phyloP scores from a whole-genome alignment of 257 asterid species.

The Coffea canephora region DNA sequence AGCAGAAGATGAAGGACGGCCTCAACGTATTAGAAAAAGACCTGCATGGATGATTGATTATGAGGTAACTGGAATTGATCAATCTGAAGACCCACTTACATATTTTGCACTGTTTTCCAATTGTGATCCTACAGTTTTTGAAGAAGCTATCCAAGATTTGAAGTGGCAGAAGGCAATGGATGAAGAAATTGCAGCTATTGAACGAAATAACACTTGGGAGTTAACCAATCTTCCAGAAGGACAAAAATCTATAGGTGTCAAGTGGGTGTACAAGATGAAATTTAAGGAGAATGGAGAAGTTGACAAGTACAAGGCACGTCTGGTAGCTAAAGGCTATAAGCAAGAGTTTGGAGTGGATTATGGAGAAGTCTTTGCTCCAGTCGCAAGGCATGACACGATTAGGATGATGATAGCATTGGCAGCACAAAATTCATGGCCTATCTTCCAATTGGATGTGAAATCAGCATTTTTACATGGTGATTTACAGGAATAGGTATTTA shows the following conservation, averaged over 20 bases:
- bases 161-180: not conserved
- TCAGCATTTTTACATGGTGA: slow-evolving; percentile 5
- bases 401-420: not conserved
- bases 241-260: not conserved
- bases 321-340: not conserved
- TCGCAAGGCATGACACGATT: not conserved
- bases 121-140: not conserved
- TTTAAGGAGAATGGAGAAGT: not conserved
- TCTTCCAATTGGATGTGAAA: too few relatives aligned
- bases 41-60: not conserved
- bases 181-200: not conserved
- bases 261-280: not conserved
- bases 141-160: not conserved
- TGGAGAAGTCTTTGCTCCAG: not conserved
- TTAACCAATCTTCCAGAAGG: not conserved
- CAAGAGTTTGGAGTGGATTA: not conserved
- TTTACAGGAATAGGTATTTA: slow-evolving; percentile 4
- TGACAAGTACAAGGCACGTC: not conserved
- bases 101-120: not conserved
- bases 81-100: slow-evolving; percentile 3
- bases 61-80: not conserved
- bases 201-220: not conserved
- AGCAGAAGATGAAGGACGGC: too few relatives aligned
- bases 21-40: not conserved
- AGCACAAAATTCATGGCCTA: not conserved